Evolutionary conservation across 2,329 filamentous ascomycete genomes (phyloP).

Genomic region (Fusarium tupiense): DNA sequence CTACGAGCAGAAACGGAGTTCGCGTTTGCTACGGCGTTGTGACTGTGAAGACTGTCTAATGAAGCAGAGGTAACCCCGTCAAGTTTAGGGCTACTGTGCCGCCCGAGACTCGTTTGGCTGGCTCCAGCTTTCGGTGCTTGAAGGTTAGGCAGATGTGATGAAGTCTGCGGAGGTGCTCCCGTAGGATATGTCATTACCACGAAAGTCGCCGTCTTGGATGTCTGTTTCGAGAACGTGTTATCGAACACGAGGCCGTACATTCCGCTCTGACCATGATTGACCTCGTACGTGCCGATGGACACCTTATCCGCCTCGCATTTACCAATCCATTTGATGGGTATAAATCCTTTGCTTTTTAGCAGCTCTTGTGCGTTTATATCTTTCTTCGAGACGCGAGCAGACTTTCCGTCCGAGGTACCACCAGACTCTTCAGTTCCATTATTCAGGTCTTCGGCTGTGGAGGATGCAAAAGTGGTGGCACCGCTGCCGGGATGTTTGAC

Average conservation of each 20-base stretch:
- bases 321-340: constrained; percentile 84
- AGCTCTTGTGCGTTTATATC: constrained; percentile 71
- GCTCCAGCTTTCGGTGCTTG: constrained; percentile 51
- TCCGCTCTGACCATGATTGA: constrained; percentile 77
- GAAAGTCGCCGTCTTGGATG: constrained; percentile 93
- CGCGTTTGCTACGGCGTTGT: constrained; percentile 54
- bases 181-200: constrained; percentile 95
- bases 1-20: constrained; percentile 64
- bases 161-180: constrained; percentile 78
- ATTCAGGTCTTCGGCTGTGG: constrained; percentile 56
- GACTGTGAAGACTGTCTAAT: constrained; percentile 69
- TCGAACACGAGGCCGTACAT: constrained; percentile 98
- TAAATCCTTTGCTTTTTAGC: constrained; percentile 72
- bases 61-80: constrained; percentile 62
- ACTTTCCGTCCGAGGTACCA: constrained; percentile 56
- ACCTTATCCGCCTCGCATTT: constrained; percentile 98
- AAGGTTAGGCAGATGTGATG: constrained; percentile 73
- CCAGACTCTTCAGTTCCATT: constrained; percentile 59
- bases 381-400: constrained; percentile 62
- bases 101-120: constrained; percentile 64
- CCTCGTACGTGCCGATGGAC: constrained; percentile 87
- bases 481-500: constrained; percentile 93
- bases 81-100: constrained; percentile 56
- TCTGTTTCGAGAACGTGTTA: constrained; percentile 97
- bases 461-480: constrained; percentile 57